phyloP scores from a whole-genome alignment of 108 stramenopile genomes.

The Pseudonitzschia pungens region DNA sequence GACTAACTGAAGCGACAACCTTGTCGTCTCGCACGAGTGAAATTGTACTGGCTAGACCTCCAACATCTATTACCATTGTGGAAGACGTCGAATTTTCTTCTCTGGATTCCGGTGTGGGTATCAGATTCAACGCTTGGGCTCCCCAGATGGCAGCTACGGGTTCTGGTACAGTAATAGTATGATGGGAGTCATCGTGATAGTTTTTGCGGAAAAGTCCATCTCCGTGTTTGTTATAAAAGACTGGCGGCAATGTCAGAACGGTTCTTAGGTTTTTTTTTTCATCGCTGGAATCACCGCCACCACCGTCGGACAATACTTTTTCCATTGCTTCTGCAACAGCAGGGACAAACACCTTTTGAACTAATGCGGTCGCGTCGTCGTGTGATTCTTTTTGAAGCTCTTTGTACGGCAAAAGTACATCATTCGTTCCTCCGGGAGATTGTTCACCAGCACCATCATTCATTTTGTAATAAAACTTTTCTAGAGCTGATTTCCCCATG shows the following conservation, averaged over 20 bases:
- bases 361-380: conserved; percentile 26
- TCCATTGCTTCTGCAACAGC: conserved; percentile 45
- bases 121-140: conserved; percentile 52
- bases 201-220: conserved; percentile 30
- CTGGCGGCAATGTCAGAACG: conserved; percentile 41
- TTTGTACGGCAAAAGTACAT: conserved; percentile 29
- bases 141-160: conserved; percentile 75
- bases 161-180: conserved; percentile 52
- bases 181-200: conserved; percentile 26
- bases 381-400: conserved; percentile 27
- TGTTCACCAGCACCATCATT: background rate
- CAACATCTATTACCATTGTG: conserved; percentile 72
- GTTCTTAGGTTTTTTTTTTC: conserved; percentile 24
- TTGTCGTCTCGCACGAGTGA: conserved; percentile 54
- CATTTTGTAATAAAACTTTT: conserved; percentile 40
- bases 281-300: background rate
- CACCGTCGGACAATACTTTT: conserved; percentile 12
- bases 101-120: conserved; percentile 38
- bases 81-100: conserved; percentile 20
- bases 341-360: conserved; percentile 34
- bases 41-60: conserved; percentile 51
- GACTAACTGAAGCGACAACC: conserved; percentile 35
- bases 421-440: background rate
- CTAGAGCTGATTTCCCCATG: conserved; percentile 45
- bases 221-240: conserved; percentile 26